Evolutionary conservation across 75 land plant species (phyloP).

Genomic region (Larix kaempferi): DNA sequence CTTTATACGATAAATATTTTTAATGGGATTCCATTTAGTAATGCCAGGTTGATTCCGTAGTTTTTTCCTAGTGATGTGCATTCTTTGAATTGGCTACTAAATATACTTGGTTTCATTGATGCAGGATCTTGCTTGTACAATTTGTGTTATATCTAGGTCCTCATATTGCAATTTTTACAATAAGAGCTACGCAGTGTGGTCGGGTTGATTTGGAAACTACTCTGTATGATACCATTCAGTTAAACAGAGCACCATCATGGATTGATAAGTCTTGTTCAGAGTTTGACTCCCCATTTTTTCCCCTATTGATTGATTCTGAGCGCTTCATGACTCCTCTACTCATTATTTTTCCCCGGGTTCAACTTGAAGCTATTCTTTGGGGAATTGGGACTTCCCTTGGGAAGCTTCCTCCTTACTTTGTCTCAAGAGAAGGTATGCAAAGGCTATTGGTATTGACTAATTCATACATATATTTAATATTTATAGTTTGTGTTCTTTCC

Average conservation of each 20-base stretch:
- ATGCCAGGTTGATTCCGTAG: not conserved
- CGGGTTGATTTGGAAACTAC: constrained; percentile 82
- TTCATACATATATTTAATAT: not conserved
- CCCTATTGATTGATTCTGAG: constrained; percentile 30
- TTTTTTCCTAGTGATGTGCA: not conserved
- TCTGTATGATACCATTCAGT: constrained; percentile 87
- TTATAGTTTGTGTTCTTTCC: not conserved
- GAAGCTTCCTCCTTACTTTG: constrained; percentile 98
- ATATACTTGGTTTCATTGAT: not conserved
- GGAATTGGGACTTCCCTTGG: constrained; percentile 97
- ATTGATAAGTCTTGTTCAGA: constrained; percentile 68
- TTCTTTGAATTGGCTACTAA: not conserved
- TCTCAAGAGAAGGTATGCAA: constrained; percentile 82
- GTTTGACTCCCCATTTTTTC: constrained; percentile 64
- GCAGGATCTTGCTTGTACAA: constrained; percentile 93
- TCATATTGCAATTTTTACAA: constrained; percentile 79
- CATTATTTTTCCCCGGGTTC: constrained; percentile 75
- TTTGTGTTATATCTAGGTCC: constrained; percentile 96
- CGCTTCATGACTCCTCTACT: constrained; percentile 61
- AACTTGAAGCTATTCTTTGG: constrained; percentile 89
- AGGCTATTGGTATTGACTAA: not conserved
- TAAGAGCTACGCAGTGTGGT: constrained; percentile 83
- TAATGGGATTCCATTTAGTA: not conserved
- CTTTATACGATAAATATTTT: not conserved
- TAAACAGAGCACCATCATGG: constrained; percentile 77